These are phyloP conservation scores for Epichloe scottii DNA, from an alignment of 2,329 filamentous ascomycete genomes.

Conservation along the genomic window DNA sequence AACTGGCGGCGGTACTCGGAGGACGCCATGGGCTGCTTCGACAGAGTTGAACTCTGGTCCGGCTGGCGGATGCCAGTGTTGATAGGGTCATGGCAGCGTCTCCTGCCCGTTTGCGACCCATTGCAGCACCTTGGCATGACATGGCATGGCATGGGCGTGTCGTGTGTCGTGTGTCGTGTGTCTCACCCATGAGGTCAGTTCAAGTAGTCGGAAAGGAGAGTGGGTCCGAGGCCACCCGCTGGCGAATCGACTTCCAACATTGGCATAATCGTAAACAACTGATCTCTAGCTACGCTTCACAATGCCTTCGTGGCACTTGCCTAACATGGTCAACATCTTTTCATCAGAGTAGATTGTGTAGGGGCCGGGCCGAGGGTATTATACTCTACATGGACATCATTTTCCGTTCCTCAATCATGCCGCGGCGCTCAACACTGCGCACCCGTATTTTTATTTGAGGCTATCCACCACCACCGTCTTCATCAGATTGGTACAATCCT, in stretches of 20 bases:
- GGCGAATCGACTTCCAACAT: too few relatives aligned
- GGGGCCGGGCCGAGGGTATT: background rate
- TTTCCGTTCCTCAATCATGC: background rate
- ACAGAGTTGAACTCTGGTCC: background rate
- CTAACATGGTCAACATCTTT: background rate
- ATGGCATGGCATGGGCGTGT: background rate
- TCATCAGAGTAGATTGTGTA: background rate
- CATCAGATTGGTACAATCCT: background rate
- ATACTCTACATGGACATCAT: background rate
- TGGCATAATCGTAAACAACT: too few relatives aligned
- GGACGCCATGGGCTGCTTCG: background rate
- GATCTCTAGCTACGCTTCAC: too few relatives aligned
- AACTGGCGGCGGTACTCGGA: background rate
- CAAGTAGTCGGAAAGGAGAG: background rate
- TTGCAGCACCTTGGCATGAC: background rate
- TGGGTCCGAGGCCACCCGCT: background rate
- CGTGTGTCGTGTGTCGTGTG: background rate
- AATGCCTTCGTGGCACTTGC: background rate
- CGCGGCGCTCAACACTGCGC: background rate
- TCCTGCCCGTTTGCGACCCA: conserved; percentile 11
- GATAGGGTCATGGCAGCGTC: conserved; percentile 15
- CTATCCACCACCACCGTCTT: background rate
- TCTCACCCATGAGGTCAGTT: too few relatives aligned
- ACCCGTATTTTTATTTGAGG: background rate
- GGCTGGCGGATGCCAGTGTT: conserved; percentile 11